Evolutionary conservation across 441 rosid genomes (phyloP), one percentile per base, ranked within the genome.

Genomic region (Erysimum cheiri): DNA sequence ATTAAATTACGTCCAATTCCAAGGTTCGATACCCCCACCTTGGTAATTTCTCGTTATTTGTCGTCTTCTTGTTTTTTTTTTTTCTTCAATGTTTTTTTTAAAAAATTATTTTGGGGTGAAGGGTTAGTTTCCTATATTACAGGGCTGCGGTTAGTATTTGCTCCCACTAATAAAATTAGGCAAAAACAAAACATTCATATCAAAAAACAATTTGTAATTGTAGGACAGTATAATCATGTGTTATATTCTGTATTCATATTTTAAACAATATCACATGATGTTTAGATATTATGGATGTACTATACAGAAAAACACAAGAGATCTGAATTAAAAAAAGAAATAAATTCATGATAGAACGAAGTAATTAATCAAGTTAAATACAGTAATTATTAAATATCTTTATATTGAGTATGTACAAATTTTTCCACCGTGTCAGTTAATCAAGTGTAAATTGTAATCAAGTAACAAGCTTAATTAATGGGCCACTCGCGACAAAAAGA

Each of bases 131-230:
- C 78, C 78, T 75, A 47, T 22, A 47, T 48, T 55, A 56, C 48
- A 63, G 78, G 74, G 4, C 28, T 55, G 12, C 78, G 78, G 74
- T 75, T 75, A 10, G 69, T 56, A 17, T 9, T 39, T 48, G 28
- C 19, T 47, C 22, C 22, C 22, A 36, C 12, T 43, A 41, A 8
- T n/a, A 44, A 43, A 57, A 55, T 67, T 65, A 36, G 49, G 6
- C 15, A 64, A 49, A 63, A 48, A 6, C 64, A 41, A 60, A 43
- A 60, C 19, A 60, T 28, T 26, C 22, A 33, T 3, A 33, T 9
- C 14, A n/a, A n/a, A n/a, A n/a, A n/a, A 33, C 28, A 17, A 33
- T 9, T 12, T 36, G 9, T 10, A 55, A 15, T 5, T 35, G 44
- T 11, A 13, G n/a, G 22, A 19, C 22, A 0, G 24, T 22, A 22